A percentile compares a stretch with the other conserved stretches of the same genome.
Conservation (phyloP, 2,329 filamentous ascomycete species). For the Cryphonectria naterciae region DNA sequence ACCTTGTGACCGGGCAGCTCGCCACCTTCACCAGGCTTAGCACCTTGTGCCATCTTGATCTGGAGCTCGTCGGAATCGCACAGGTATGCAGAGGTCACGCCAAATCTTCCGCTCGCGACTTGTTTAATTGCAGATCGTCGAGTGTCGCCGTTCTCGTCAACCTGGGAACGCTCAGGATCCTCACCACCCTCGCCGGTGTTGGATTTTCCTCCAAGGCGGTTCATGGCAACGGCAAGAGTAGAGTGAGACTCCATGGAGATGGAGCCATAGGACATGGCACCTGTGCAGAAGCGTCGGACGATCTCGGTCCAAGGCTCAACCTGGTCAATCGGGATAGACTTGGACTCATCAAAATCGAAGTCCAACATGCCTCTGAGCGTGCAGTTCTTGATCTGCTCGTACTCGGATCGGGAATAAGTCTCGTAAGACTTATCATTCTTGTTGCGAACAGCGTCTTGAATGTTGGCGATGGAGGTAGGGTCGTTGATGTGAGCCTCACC, state of each 20-base stretch:
- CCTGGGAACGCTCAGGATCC: conserved; percentile 85
- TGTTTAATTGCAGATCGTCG: conserved; percentile 99
- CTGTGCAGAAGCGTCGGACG: conserved; percentile 92
- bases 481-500: conserved; percentile 96
- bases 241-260: conserved; percentile 99
- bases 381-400: conserved; percentile 96
- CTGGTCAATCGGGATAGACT: conserved; percentile 89
- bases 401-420: conserved; percentile 89
- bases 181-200: conserved; percentile 98
- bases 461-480: conserved; percentile 91
- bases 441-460: conserved; percentile 92
- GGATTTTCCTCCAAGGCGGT: conserved; percentile 92
- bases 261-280: conserved; percentile 97
- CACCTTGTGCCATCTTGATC: conserved; percentile 99
- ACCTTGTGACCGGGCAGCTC: conserved; percentile 97
- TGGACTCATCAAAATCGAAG: conserved; percentile 89
- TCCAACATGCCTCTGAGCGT: conserved; percentile 92
- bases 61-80: conserved; percentile 95
- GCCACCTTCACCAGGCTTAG: conserved; percentile 96
- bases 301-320: conserved; percentile 99
- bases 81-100: conserved; percentile 92
- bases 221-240: conserved; percentile 94
- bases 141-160: conserved; percentile 88
- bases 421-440: conserved; percentile 99
- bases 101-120: conserved; percentile 93